Evolutionary conservation across 2,329 filamentous ascomycete genomes (phyloP).

Genomic region (Ciborinia camelliae): DNA sequence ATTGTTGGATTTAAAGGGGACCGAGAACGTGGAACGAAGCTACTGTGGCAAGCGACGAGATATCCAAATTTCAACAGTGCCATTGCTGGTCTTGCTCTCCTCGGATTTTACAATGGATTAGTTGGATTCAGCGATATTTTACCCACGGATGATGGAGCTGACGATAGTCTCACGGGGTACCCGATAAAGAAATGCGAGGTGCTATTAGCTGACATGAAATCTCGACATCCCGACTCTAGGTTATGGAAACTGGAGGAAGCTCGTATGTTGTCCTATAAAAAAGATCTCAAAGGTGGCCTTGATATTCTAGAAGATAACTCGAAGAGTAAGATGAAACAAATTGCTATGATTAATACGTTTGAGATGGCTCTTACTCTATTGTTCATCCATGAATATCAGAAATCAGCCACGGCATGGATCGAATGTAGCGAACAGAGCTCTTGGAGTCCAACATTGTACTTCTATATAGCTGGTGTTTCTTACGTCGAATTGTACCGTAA

Average conservation of each 20-base stretch:
- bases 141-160: conserved; percentile 55
- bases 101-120: conserved; percentile 86
- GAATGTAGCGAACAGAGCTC: conserved; percentile 76
- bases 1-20: conserved; percentile 92
- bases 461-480: conserved; percentile 77
- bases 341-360: conserved; percentile 80
- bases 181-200: conserved; percentile 64
- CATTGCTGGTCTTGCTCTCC: conserved; percentile 74
- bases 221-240: conserved; percentile 73
- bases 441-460: conserved; percentile 88
- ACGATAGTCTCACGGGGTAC: conserved; percentile 62
- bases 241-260: conserved; percentile 90
- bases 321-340: conserved; percentile 77
- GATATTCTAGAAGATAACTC: conserved; percentile 57
- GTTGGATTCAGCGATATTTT: conserved; percentile 86
- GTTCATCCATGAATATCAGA: conserved; percentile 72
- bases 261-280: conserved; percentile 66
- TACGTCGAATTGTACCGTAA: conserved; percentile 80
- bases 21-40: conserved; percentile 71
- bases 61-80: conserved; percentile 91
- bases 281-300: conserved; percentile 64
- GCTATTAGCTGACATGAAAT: conserved; percentile 70
- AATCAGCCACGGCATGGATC: conserved; percentile 72
- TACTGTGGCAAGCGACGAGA: conserved; percentile 87
- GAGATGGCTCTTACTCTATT: conserved; percentile 76